Base-by-base conservation (phyloP, 805 yeast species). In the Saccharomycopsis fermentans region DNA sequence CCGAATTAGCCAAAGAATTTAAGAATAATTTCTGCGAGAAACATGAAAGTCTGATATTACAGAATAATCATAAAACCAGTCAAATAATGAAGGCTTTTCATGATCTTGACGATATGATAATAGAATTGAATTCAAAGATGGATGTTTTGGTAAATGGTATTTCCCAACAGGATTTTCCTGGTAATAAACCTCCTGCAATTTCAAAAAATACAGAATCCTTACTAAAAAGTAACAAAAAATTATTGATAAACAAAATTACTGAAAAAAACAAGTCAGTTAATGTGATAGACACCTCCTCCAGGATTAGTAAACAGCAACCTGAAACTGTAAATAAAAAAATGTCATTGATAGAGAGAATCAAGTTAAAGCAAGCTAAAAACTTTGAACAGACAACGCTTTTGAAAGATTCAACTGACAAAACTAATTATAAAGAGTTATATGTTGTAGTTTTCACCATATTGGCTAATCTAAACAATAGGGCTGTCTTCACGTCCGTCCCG, bases 321-420 rank as follows among this genome's bases (percentile, higher is more conserved):
- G 26, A 9, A 4, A 24, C 5, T 21, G 24, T 8, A 6, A 24
- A 9, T 3, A 36, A 36, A 16, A 53, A 29, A 36, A 21, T 59
- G 16, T 40, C 54, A 5, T 24, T 59, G 32, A 27, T 54, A 11
- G 62, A 59, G 35, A 39, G 62, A 52, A 59, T 59, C 12, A 53
- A 52, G 26, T 29, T 59, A 52, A 59, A 59, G 27, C 59, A 59
- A 34, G 21, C 12, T 16, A 24, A 56, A 4, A 43, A 43, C 29
- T 24, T 29, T 21, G 24, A 43, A 43, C 21, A 21, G 12, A 24
- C 24, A 11, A 43, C 12, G 26, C 4, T 43, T 43, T 43, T 43
- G 29, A 26, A 43, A 16, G 26, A 43, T 21, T 43, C 50, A 9
- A 43, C 50, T 5, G 12, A 17, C 12, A 43, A 43, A 43, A 43